phyloP scores from a whole-genome alignment of 345 rosid genomes.

The Eucalyptus regnans region DNA sequence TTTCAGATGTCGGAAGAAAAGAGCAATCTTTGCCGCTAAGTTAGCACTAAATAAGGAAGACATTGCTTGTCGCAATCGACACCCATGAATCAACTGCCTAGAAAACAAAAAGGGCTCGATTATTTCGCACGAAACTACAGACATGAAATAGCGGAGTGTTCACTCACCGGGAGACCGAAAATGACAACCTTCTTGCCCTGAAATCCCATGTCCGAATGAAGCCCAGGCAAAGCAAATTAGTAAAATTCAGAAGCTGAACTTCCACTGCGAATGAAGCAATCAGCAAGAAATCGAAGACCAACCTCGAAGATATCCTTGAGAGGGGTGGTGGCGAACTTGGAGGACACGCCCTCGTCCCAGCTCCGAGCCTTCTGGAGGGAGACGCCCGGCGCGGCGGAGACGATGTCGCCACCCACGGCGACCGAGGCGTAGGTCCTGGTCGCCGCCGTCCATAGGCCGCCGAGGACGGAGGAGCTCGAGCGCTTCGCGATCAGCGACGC shows the following conservation, averaged over 20 bases:
- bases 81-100: background rate
- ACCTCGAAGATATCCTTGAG: conserved; percentile 71
- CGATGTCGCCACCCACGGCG: conserved; percentile 50
- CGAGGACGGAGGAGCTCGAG: conserved; percentile 17
- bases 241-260: background rate
- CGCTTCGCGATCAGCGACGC: conserved; percentile 42
- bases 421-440: conserved; percentile 50
- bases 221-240: background rate
- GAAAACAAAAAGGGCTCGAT: background rate
- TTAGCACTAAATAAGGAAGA: background rate
- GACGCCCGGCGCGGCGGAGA: conserved; percentile 54
- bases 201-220: background rate
- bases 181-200: conserved; percentile 94
- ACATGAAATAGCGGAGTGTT: background rate
- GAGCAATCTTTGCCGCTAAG: background rate
- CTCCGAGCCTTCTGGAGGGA: conserved; percentile 81
- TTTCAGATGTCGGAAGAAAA: background rate
- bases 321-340: conserved; percentile 67
- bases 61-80: background rate
- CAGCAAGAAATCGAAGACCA: background rate
- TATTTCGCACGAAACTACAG: background rate
- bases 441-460: conserved; percentile 1
- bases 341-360: conserved; percentile 89
- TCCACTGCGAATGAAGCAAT: background rate
- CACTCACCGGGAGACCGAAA: conserved; percentile 89